phyloP scores from a whole-genome alignment of 23 red algal species.

The Gracilaria vermiculophylla region DNA sequence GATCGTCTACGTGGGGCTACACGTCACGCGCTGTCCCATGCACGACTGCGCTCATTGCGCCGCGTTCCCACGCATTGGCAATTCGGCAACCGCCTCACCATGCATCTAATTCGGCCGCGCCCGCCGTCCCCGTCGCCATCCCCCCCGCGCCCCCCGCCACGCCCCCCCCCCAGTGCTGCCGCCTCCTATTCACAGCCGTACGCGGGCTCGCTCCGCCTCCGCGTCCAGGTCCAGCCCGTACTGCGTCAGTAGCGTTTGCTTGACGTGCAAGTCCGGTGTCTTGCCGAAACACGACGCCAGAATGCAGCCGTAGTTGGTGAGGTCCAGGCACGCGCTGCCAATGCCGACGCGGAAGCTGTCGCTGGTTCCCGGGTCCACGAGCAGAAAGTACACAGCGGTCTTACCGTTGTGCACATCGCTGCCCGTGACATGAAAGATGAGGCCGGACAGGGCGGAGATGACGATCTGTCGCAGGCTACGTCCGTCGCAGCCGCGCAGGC shows the following conservation, averaged over 20 bases:
- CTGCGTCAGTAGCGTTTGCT: conserved; percentile 31
- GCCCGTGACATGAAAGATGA: conserved; percentile 44
- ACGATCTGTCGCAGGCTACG: conserved; percentile 27
- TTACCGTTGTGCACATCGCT: conserved; percentile 33
- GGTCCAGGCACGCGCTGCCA: conserved; percentile 35
- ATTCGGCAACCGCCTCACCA: too few species aligned
- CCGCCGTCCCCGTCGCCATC: background rate
- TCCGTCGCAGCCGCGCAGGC: conserved; percentile 10
- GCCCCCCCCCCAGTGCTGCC: background rate
- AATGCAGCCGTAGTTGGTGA: conserved; percentile 43
- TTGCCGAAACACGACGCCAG: conserved; percentile 39
- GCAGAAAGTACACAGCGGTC: conserved; percentile 42
- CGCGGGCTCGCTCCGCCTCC: conserved; percentile 5
- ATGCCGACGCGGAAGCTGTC: conserved; percentile 47
- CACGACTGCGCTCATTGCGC: background rate
- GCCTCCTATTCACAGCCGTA: background rate
- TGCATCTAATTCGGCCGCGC: background rate
- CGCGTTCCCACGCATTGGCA: too few species aligned
- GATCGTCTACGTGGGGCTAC: too few species aligned
- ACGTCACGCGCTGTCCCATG: too few species aligned
- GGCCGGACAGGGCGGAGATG: conserved; percentile 19
- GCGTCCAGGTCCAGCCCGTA: conserved; percentile 49
- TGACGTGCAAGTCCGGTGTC: conserved; percentile 13
- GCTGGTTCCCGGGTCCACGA: conserved; percentile 43
- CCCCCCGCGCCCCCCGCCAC: background rate